Evolutionary conservation across 2,329 filamentous ascomycete genomes (phyloP).

Genomic region (Fusarium anguioides): DNA sequence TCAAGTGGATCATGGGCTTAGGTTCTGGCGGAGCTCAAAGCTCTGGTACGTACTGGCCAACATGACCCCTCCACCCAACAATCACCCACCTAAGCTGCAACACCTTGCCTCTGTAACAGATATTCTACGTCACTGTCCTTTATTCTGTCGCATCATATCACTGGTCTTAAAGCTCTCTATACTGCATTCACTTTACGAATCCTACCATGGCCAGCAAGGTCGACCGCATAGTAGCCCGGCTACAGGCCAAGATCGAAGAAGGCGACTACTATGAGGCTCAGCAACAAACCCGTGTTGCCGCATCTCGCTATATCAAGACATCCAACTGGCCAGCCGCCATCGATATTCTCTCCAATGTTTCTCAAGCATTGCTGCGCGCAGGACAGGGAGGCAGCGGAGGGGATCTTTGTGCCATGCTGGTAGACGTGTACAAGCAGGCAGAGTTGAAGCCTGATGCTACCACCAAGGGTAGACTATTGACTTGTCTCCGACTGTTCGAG

Average conservation of each 20-base stretch:
- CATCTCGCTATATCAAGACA: constrained; percentile 91
- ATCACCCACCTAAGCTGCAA: constrained; percentile 21
- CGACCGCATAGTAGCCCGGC: constrained; percentile 66
- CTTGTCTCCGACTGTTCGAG: constrained; percentile 83
- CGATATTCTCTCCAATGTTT: constrained; percentile 86
- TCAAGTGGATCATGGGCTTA: constrained; percentile 24
- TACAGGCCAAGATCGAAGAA: constrained; percentile 88
- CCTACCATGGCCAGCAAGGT: constrained; percentile 54
- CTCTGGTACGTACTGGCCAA: constrained; percentile 27
- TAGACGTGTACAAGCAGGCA: constrained; percentile 92
- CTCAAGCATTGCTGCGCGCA: constrained; percentile 85
- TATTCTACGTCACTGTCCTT: constrained; percentile 36
- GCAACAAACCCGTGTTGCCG: constrained; percentile 96
- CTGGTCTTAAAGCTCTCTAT: neutral
- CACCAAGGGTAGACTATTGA: constrained; percentile 79
- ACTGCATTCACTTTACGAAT: neutral
- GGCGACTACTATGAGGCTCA: constrained; percentile 98
- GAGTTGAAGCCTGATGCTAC: constrained; percentile 80
- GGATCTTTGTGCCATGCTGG: constrained; percentile 85
- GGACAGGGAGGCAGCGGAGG: constrained; percentile 95
- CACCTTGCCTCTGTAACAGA: constrained; percentile 15
- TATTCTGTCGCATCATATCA: neutral
- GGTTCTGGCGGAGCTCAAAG: constrained; percentile 21
- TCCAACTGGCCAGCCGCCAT: constrained; percentile 86
- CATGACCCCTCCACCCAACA: constrained; percentile 36